Conservation (phyloP, 805 yeast species). For the Suhomyces xylopsoci region DNA sequence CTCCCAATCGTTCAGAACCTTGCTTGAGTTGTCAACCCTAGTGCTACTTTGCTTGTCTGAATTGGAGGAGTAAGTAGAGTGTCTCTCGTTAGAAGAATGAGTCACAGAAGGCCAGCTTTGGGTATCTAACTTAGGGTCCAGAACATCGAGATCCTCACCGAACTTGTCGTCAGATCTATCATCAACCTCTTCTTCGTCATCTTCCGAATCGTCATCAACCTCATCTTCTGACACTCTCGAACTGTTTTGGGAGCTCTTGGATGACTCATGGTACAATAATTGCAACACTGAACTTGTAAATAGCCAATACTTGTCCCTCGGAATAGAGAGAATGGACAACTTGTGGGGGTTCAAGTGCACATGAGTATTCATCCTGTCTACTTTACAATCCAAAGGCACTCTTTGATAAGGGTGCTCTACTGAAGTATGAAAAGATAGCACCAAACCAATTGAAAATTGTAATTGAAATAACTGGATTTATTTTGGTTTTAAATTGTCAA, state of each 20-base stretch:
- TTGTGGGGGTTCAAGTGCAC: slow-evolving; percentile 46
- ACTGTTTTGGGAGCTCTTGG: slow-evolving; percentile 11
- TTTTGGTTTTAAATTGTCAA: not conserved
- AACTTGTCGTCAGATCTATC: not conserved
- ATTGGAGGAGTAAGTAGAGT: not conserved
- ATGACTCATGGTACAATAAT: slow-evolving; percentile 39
- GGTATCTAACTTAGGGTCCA: not conserved
- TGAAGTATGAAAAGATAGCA: not conserved
- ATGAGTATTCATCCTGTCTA: slow-evolving; percentile 38
- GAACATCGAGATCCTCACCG: not conserved
- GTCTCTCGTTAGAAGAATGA: not conserved
- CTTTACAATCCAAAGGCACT: not conserved
- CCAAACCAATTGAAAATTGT: not conserved
- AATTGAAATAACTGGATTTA: not conserved
- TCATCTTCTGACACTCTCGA: slow-evolving; percentile 9
- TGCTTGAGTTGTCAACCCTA: slow-evolving; percentile 28
- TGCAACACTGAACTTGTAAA: slow-evolving; percentile 51
- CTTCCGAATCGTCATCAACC: slow-evolving; percentile 2
- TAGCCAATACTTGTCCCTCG: slow-evolving; percentile 51
- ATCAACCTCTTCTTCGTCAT: slow-evolving; percentile 7
- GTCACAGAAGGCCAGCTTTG: not conserved
- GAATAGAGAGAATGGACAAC: slow-evolving; percentile 51
- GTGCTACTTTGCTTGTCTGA: not conserved
- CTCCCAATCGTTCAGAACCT: slow-evolving; percentile 11
- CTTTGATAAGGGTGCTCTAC: not conserved